Base-by-base conservation (phyloP, 495 filamentous ascomycete species). In the Apiosordaria backusii region DNA sequence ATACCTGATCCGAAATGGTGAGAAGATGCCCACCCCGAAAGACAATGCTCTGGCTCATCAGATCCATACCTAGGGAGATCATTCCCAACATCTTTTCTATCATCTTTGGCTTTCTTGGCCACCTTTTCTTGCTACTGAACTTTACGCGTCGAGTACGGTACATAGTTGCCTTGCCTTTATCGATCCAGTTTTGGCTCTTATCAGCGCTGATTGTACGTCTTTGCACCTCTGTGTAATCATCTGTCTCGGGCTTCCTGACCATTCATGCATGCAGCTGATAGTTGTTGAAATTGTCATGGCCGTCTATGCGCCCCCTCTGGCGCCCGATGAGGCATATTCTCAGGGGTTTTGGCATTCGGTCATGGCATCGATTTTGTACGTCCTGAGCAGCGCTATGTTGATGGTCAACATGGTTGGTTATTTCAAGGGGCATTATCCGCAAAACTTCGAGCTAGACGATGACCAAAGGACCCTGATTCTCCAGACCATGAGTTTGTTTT, bases 391-490 rank as follows among this genome's bases (percentile, higher is more conserved):
- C 25, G 74, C 84, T 69, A 79, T 90, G 5, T 72, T 93, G 3
- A 87, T 90, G 82, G 74, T 92, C 65, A 93, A 93, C 68, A 90
- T 93, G 86, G 74, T 91, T 23, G 90, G 90, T 4, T 92, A 91
- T 70, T 86, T 91, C 66, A 76, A 90, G 1, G 90, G 90, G 1
- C 88, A 90, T 67, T 93, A 93, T 71, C 88, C 89, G 1, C 87
- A 90, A 68, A 85, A 89, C 70, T 92, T 93, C 69, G 79, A 85
- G 10, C 79, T 93, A 16, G 89, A 89, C 16, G 88, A 92, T 65
- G 84, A 89, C 50, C 90, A 92, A 72, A 82, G 90, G 10, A 92
- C 89, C 0, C 76, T 94, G 23, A 93, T 93, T 83, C 75, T 93
- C 6, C 91, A 93, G 67, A 92, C 89, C 1, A 92, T 91, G 72